Evolutionary conservation across 371 early-diverging fungal species (phyloP).

Genomic region (Umbelopsis sp.): DNA sequence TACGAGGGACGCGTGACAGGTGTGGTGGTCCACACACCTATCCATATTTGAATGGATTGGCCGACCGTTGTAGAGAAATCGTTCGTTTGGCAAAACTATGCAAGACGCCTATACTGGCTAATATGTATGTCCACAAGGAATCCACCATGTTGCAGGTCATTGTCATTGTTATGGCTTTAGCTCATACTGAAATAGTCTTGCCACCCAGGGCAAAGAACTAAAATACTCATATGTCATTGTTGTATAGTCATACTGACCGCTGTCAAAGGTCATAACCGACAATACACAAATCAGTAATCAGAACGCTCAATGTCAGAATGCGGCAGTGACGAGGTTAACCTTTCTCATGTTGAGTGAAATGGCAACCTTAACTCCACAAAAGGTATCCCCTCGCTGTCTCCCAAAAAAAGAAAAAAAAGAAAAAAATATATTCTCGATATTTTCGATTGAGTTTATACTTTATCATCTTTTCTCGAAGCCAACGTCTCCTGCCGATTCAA

Average conservation of each 20-base stretch:
- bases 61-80: conserved; percentile 7
- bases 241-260: too few species aligned
- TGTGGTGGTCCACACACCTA: not conserved
- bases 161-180: conserved; percentile 14
- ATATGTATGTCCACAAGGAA: not conserved
- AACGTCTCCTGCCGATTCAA: not conserved
- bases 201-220: not conserved
- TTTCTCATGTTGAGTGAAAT: too few species aligned
- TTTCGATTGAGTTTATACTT: not conserved
- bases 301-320: too few species aligned
- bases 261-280: too few species aligned
- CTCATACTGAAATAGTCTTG: conserved; percentile 17
- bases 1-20: conserved; percentile 12
- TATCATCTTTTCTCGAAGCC: not conserved
- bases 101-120: conserved; percentile 6
- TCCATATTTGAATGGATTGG: conserved; percentile 11
- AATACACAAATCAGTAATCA: too few species aligned
- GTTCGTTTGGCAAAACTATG: conserved; percentile 17
- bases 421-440: too few species aligned
- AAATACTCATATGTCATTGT: too few species aligned
- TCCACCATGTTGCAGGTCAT: conserved; percentile 5
- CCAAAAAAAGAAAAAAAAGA: too few species aligned
- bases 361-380: too few species aligned
- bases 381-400: too few species aligned
- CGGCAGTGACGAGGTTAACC: too few species aligned